Percentiles rank a stretch among this genome's conserved stretches.
These are phyloP conservation scores for Colletotrichum tofieldiae DNA, from an alignment of 2,329 filamentous ascomycete species.

Conservation along the genomic window DNA sequence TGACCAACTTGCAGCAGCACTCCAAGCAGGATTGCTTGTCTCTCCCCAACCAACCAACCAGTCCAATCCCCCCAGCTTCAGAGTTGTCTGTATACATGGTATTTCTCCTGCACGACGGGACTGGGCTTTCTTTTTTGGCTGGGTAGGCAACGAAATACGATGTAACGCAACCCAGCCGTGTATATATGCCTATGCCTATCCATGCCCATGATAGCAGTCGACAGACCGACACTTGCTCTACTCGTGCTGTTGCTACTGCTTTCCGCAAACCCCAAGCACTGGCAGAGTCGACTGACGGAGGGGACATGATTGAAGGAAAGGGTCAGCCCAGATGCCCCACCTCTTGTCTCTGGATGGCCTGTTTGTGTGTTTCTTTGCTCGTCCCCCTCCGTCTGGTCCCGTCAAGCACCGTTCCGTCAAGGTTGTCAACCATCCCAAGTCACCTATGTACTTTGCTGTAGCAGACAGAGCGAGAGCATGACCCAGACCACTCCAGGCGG, in stretches of 20 bases:
- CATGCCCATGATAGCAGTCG: background rate
- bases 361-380: constrained; percentile 21
- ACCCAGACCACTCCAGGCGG: background rate
- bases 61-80: background rate
- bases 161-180: constrained; percentile 32
- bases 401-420: background rate
- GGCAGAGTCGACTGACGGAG: background rate
- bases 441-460: background rate
- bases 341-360: constrained; percentile 25
- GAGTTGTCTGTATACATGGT: constrained; percentile 15
- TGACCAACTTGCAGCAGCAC: constrained; percentile 32
- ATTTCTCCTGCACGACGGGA: constrained; percentile 4
- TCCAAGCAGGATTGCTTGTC: constrained; percentile 23
- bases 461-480: background rate
- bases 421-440: background rate
- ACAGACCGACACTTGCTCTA: constrained; percentile 17
- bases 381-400: constrained; percentile 13
- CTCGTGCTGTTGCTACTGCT: background rate
- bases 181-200: background rate
- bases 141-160: constrained; percentile 30
- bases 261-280: constrained; percentile 4
- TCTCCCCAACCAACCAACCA: background rate
- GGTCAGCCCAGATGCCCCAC: constrained; percentile 16
- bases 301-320: constrained; percentile 7
- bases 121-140: constrained; percentile 18